A percentile compares a stretch with the other conserved stretches of the same genome.
Conservation (phyloP, 164 flowering plant species). For the Malania oleifera region DNA sequence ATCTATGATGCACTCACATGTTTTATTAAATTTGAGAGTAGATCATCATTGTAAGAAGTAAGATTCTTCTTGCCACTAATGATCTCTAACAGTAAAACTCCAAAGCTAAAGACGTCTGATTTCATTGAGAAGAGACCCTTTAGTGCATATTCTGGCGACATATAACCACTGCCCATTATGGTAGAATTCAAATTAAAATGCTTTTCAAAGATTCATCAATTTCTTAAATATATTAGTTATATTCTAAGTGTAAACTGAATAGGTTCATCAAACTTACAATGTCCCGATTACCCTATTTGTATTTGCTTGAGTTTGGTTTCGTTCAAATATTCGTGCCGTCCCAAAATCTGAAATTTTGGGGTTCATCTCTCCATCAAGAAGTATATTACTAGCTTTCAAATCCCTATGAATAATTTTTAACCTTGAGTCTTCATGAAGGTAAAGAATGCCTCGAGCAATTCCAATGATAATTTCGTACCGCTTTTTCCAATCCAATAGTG, state of each 20-base stretch:
- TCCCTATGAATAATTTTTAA: conserved; percentile 31
- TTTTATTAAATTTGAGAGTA: conserved; percentile 8
- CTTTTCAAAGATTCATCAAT: not conserved
- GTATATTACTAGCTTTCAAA: conserved; percentile 33
- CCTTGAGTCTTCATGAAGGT: conserved; percentile 45
- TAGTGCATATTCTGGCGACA: conserved; percentile 35
- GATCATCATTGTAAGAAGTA: not conserved
- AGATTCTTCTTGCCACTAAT: conserved; percentile 17
- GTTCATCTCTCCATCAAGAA: conserved; percentile 27
- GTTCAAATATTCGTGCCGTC: conserved; percentile 28
- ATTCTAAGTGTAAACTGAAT: no score
- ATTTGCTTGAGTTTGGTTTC: conserved; percentile 20
- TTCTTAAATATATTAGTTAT: not conserved
- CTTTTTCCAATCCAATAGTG: conserved; percentile 26
- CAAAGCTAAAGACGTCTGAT: conserved; percentile 39
- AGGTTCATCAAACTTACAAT: conserved; percentile 12
- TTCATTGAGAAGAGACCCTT: conserved; percentile 25
- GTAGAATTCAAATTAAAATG: not conserved
- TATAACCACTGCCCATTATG: conserved; percentile 25
- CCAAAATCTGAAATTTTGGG: conserved; percentile 48
- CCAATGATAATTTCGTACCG: conserved; percentile 31
- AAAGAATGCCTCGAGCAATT: conserved; percentile 38
- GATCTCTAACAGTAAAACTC: conserved; percentile 27
- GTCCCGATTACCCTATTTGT: conserved; percentile 30
- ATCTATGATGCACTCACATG: conserved; percentile 11